Conservation (phyloP, 352 stramenopile species). For the Pythium pectinolyticum region DNA sequence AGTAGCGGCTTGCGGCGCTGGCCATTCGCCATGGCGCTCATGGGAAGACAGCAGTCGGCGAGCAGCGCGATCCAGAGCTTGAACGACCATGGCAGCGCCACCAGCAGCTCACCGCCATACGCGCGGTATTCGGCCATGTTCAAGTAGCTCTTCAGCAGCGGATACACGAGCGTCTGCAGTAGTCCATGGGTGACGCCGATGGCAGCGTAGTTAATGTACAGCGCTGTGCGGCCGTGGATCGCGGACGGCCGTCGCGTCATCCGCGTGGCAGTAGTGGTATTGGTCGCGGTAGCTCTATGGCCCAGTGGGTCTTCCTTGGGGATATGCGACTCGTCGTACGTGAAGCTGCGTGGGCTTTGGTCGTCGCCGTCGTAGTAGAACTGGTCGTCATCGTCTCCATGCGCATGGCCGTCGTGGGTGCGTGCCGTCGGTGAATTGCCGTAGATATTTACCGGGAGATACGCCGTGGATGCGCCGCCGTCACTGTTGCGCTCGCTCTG, state of each 20-base stretch:
- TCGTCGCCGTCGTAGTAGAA: slow-evolving; percentile 24
- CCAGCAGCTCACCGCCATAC: slow-evolving; percentile 47
- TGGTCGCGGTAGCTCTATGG: too few species aligned
- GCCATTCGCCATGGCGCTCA: too few species aligned
- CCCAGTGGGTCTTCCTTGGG: slow-evolving; percentile 22
- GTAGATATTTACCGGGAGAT: slow-evolving; percentile 23
- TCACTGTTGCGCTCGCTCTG: slow-evolving; percentile 21
- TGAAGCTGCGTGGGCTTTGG: background rate
- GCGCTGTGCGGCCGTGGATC: slow-evolving; percentile 33
- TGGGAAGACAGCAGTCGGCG: slow-evolving; percentile 51
- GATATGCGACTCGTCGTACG: slow-evolving; percentile 13
- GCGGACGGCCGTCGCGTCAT: slow-evolving; percentile 13
- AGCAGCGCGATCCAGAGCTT: slow-evolving; percentile 53
- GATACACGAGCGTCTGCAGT: slow-evolving; percentile 56
- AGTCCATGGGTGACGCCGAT: slow-evolving; percentile 56
- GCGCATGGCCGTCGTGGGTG: slow-evolving; percentile 13
- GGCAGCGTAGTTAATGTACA: slow-evolving; percentile 57
- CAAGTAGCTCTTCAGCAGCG: slow-evolving; percentile 72
- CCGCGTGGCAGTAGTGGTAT: too few species aligned
- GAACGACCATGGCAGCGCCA: slow-evolving; percentile 59
- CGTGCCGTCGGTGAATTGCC: slow-evolving; percentile 11
- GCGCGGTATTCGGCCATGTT: slow-evolving; percentile 73
- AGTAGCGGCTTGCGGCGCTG: slow-evolving; percentile 52
- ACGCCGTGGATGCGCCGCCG: slow-evolving; percentile 30
- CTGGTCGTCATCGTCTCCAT: slow-evolving; percentile 14